Evolutionary conservation across 2,329 filamentous ascomycete genomes (phyloP), one percentile per base, ranked within the genome.

Genomic region (Salinomyces thailandicus): DNA sequence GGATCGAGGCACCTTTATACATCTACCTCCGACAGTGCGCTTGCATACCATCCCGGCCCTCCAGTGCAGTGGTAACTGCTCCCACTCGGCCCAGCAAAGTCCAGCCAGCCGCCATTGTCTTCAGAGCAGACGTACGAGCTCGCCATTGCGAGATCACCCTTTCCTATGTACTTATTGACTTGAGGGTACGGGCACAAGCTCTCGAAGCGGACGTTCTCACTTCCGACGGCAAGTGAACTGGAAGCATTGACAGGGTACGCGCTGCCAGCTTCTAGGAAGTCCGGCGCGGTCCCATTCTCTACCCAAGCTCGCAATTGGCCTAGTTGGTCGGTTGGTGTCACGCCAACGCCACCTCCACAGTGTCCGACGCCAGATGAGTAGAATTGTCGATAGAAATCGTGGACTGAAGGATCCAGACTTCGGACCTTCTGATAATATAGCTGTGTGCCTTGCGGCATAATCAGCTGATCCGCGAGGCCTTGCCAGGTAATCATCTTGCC

Each of bases 401-500:
- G 31, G 1, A 50, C 46, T 2, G 47, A 26, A 0, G 51, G 39
- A 32, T 57, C 53, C 3, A 45, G 19, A 2, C 40, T 43, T 14
- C 46, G 32, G 1, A 62, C 57, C 5, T 47, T 39, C 3, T 54
- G 31, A 37, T 63, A 63, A 42, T 65, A 65, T 14, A 57, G 37
- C 5, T 43, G 40, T 1, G 57, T 61, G 3, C 60, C 58, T 5
- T 54, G 50, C 1, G 57, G 50, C 15, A 50, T 47, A 36, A 66
- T 63, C 5, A 62, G 36, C n/a, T 54, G 37, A 41, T 64, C 61
- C 2, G 51, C 53, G 5, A 61, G 41, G 1, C 63, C 35, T 33
- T 66, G 62, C 55, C 58, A 66, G 2, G 54, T 59, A 12, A 67
- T 52, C 45, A 67, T 53, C 39, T 66, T 67, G 2, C 56, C 61